phyloP scores from a whole-genome alignment of 2,329 filamentous ascomycete species.

The Pyrenophora teres region DNA sequence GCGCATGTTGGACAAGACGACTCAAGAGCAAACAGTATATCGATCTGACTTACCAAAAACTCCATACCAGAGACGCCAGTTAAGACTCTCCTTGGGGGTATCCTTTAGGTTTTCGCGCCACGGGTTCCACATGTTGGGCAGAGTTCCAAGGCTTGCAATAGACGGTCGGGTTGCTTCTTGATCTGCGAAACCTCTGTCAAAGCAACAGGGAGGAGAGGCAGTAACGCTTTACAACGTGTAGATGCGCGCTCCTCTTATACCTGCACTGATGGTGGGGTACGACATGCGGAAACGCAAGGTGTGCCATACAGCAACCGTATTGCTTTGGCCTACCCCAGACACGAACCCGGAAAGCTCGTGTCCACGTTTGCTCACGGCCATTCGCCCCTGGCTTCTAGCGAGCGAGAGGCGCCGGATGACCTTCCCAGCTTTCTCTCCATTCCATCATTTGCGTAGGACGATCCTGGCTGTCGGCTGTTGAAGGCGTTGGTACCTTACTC shows the following conservation, averaged over 20 bases:
- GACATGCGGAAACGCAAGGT: slow-evolving; percentile 6
- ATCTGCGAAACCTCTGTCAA: slow-evolving; percentile 5
- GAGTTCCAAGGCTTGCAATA: neutral
- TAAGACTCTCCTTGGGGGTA: slow-evolving; percentile 72
- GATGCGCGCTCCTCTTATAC: slow-evolving; percentile 6
- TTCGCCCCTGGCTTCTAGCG: neutral
- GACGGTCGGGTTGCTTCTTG: neutral
- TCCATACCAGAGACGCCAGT: slow-evolving; percentile 79
- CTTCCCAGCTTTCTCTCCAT: slow-evolving; percentile 1
- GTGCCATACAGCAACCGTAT: neutral
- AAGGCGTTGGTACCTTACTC: slow-evolving; percentile 3
- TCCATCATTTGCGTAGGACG: slow-evolving; percentile 2
- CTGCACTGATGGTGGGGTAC: slow-evolving; percentile 4
- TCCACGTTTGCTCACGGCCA: slow-evolving; percentile 6
- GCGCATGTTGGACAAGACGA: neutral
- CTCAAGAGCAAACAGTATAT: neutral
- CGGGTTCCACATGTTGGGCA: slow-evolving; percentile 41
- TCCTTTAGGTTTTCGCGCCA: slow-evolving; percentile 58
- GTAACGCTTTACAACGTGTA: neutral
- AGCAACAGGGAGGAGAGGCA: slow-evolving; percentile 6
- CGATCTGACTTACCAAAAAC: slow-evolving; percentile 55
- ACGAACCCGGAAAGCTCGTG: neutral
- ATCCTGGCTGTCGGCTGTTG: slow-evolving; percentile 1
- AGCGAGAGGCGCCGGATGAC: slow-evolving; percentile 2
- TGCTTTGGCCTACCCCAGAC: slow-evolving; percentile 6